Percentiles rank a stretch among this genome's conserved stretches.
Evolutionary conservation across 495 filamentous ascomycete species (phyloP).

Genomic region (Talaromyces liani): DNA sequence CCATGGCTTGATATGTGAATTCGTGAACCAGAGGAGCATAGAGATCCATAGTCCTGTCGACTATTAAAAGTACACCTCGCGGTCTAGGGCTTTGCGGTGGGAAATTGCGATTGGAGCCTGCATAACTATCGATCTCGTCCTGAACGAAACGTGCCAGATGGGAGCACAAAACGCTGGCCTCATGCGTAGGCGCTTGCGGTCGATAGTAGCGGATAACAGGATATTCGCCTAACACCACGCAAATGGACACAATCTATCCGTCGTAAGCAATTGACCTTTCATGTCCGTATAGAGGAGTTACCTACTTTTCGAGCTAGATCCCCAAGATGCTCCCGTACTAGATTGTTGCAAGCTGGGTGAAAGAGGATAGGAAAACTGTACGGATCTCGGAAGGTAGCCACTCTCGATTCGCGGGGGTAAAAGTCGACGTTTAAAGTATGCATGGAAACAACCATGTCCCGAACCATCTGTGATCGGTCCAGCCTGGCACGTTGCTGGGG

Average conservation of each 20-base stretch:
- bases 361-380: conserved; percentile 91
- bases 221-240: conserved; percentile 77
- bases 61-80: conserved; percentile 74
- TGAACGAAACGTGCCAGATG: conserved; percentile 91
- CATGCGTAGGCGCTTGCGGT: conserved; percentile 66
- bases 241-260: conserved; percentile 71
- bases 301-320: conserved; percentile 78
- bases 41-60: conserved; percentile 88
- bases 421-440: conserved; percentile 76
- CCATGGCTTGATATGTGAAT: conserved; percentile 98
- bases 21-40: conserved; percentile 84
- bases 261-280: conserved; percentile 19
- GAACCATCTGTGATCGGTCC: conserved; percentile 52
- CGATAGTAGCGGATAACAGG: conserved; percentile 86
- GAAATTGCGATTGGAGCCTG: conserved; percentile 72
- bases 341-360: conserved; percentile 80
- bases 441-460: conserved; percentile 64
- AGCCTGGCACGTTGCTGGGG: conserved; percentile 46
- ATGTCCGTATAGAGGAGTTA: not conserved
- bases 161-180: conserved; percentile 77
- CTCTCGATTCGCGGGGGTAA: conserved; percentile 82
- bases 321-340: conserved; percentile 74
- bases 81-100: conserved; percentile 75
- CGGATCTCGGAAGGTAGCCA: conserved; percentile 87
- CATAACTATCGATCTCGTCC: conserved; percentile 78